Conservation (phyloP, 2,329 filamentous ascomycete species). For the Aspergillus udagawae region DNA sequence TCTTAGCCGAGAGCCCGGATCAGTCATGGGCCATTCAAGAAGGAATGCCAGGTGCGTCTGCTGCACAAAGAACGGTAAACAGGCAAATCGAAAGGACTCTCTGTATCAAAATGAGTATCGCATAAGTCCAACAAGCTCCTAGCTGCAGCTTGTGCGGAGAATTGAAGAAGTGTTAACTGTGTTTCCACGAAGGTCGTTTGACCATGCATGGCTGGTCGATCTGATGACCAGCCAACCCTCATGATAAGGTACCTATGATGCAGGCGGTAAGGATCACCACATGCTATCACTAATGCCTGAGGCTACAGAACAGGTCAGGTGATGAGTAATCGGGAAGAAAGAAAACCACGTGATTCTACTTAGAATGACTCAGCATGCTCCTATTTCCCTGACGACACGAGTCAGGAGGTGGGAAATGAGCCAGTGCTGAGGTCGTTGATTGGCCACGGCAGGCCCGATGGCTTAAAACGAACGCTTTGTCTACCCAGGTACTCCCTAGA, state of each 20-base stretch:
- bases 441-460: conserved; percentile 2
- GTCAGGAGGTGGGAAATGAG: conserved; percentile 11
- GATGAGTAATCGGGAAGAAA: too few species aligned
- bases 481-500: not conserved
- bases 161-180: not conserved
- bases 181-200: not conserved
- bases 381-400: conserved; percentile 18
- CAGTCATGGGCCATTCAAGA: conserved; percentile 12
- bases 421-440: conserved; percentile 1
- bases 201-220: not conserved
- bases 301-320: not conserved
- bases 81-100: not conserved
- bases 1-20: conserved; percentile 5
- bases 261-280: conserved; percentile 4
- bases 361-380: not conserved
- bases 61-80: not conserved
- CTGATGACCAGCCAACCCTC: conserved; percentile 8
- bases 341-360: not conserved
- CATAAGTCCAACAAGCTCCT: not conserved
- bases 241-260: conserved; percentile 12
- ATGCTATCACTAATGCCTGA: conserved; percentile 9
- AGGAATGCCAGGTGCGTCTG: not conserved
- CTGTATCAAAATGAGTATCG: not conserved
- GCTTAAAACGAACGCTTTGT: not conserved
- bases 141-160: not conserved